These are phyloP conservation scores for Nakazawaea sp. DNA, from an alignment of 805 yeast genomes.

Conservation along the genomic window DNA sequence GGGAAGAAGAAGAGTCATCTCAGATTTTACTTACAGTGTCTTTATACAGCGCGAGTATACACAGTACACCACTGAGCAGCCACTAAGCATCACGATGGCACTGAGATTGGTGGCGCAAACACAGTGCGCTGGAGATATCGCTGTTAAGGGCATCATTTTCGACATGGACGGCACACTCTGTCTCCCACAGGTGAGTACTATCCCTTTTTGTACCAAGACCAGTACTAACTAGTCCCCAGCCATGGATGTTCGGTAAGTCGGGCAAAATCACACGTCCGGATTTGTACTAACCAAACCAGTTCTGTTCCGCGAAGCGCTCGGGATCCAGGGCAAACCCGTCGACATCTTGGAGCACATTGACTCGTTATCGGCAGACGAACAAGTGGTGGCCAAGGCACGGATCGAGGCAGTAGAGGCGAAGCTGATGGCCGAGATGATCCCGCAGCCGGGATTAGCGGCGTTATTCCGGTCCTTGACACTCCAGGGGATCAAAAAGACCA, in stretches of 20 bases:
- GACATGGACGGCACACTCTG: slow-evolving; percentile 81
- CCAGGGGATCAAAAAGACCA: slow-evolving; percentile 36
- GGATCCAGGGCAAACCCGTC: slow-evolving; percentile 31
- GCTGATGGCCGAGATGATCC: slow-evolving; percentile 55
- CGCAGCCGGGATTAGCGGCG: slow-evolving; percentile 38
- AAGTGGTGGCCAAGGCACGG: slow-evolving; percentile 35
- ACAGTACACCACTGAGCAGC: too few relatives aligned
- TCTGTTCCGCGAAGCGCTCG: slow-evolving; percentile 56
- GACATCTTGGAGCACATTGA: slow-evolving; percentile 52
- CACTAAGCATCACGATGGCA: too few relatives aligned
- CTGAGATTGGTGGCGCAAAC: too few relatives aligned
- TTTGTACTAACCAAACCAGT: slow-evolving; percentile 16
- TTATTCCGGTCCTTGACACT: slow-evolving; percentile 27
- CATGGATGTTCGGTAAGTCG: slow-evolving; percentile 27
- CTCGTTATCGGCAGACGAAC: slow-evolving; percentile 30
- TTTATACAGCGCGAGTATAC: too few relatives aligned
- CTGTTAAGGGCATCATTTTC: slow-evolving; percentile 50
- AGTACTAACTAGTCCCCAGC: slow-evolving; percentile 9
- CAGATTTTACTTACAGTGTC: too few relatives aligned
- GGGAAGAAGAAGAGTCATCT: too few relatives aligned
- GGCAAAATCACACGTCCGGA: neutral
- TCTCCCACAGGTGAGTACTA: slow-evolving; percentile 45
- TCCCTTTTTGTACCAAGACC: neutral
- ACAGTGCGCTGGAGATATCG: slow-evolving; percentile 20
- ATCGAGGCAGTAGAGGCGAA: slow-evolving; percentile 48